Evolutionary conservation across 352 stramenopile genomes (phyloP).

Genomic region (Lagenidium sp.): DNA sequence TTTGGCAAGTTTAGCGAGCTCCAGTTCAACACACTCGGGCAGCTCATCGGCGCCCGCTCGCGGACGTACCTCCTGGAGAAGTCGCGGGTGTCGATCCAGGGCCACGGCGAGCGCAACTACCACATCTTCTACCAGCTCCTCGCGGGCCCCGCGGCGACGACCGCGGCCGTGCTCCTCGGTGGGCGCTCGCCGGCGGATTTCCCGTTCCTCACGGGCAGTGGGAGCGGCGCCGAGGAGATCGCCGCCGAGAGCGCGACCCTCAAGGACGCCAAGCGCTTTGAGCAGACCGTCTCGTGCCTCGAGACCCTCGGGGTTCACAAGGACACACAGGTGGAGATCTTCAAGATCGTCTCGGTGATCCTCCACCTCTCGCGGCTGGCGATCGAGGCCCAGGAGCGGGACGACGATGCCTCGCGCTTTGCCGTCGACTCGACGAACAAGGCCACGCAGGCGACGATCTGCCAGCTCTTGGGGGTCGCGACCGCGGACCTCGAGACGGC

Average conservation of each 20-base stretch:
- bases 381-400: slow-evolving; percentile 39
- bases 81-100: slow-evolving; percentile 85
- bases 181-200: slow-evolving; percentile 76
- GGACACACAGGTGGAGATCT: slow-evolving; percentile 66
- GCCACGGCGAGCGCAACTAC: slow-evolving; percentile 95
- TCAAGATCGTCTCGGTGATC: slow-evolving; percentile 74
- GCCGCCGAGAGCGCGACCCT: slow-evolving; percentile 54
- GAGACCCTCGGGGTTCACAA: slow-evolving; percentile 66
- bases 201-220: slow-evolving; percentile 52
- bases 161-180: slow-evolving; percentile 51
- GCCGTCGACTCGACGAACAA: slow-evolving; percentile 40
- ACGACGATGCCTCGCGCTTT: slow-evolving; percentile 64
- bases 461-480: slow-evolving; percentile 56
- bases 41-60: slow-evolving; percentile 73
- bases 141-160: slow-evolving; percentile 39
- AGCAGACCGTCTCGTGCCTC: slow-evolving; percentile 62
- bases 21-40: slow-evolving; percentile 86
- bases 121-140: slow-evolving; percentile 98
- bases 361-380: slow-evolving; percentile 73
- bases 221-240: slow-evolving; percentile 29
- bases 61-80: slow-evolving; percentile 87
- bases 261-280: slow-evolving; percentile 65
- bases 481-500: slow-evolving; percentile 48
- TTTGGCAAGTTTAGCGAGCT: slow-evolving; percentile 97
- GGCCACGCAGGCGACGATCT: slow-evolving; percentile 34